These are phyloP conservation scores for Rubus parviflorus DNA, from an alignment of 306 rosid species.

Conservation along the genomic window DNA sequence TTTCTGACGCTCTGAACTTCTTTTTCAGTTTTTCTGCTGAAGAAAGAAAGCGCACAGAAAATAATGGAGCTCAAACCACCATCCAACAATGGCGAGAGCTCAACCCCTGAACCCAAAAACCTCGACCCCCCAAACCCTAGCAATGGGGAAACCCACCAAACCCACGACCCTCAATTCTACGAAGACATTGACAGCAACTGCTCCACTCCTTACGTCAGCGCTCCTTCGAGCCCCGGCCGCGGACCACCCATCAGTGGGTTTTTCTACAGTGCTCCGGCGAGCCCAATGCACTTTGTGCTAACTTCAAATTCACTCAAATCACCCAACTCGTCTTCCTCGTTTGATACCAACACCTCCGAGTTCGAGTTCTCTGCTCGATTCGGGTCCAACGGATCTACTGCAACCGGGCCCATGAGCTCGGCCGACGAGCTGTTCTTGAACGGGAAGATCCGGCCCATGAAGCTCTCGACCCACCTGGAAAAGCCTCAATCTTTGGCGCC, in stretches of 20 bases:
- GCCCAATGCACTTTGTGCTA: conserved; percentile 83
- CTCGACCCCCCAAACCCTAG: conserved; percentile 25
- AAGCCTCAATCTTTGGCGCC: conserved; percentile 76
- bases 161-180: conserved; percentile 21
- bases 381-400: conserved; percentile 39
- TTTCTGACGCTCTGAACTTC: conserved; percentile 12
- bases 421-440: conserved; percentile 91
- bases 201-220: conserved; percentile 93
- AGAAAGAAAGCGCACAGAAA: neutral
- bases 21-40: conserved; percentile 5
- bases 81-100: conserved; percentile 25
- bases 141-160: conserved; percentile 33
- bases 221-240: conserved; percentile 93
- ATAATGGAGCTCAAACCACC: conserved; percentile 51
- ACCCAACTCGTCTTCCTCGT: conserved; percentile 17
- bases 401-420: conserved; percentile 74
- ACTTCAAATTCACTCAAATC: conserved; percentile 32
- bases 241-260: conserved; percentile 55
- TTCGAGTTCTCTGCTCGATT: conserved; percentile 87
- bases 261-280: conserved; percentile 92
- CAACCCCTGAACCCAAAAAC: conserved; percentile 14
- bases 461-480: conserved; percentile 73
- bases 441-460: conserved; percentile 98
- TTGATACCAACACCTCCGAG: conserved; percentile 42
- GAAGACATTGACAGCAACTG: conserved; percentile 80